These are phyloP conservation scores for Silene vulgaris DNA, from an alignment of 179 eudicot genomes.

Conservation along the genomic window DNA sequence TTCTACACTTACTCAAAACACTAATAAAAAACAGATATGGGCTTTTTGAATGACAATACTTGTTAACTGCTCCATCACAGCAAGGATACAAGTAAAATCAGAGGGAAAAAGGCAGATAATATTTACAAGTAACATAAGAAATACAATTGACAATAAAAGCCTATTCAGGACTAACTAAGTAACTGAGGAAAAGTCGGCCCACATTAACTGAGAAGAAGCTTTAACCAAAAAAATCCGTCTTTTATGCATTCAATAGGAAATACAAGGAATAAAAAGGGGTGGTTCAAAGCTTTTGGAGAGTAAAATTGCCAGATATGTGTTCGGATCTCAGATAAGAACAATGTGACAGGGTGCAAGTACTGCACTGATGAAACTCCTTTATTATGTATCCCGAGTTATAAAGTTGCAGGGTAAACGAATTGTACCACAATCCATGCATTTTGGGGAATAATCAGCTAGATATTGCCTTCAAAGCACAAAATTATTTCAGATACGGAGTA, in stretches of 20 bases:
- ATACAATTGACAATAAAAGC: background rate
- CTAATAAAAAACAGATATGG: background rate
- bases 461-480: background rate
- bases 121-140: background rate
- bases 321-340: background rate
- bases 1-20: background rate
- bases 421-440: background rate
- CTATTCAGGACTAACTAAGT: background rate
- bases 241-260: background rate
- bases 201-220: conserved; percentile 2
- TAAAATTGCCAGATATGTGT: background rate
- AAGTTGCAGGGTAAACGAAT: background rate
- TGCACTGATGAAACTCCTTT: background rate
- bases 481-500: background rate
- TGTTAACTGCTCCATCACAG: background rate
- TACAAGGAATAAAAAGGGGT: background rate
- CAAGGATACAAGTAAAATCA: background rate
- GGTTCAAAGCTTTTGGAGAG: background rate
- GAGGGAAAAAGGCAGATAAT: background rate
- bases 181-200: background rate
- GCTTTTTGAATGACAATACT: too few species aligned
- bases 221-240: background rate
- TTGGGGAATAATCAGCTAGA: background rate
- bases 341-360: background rate
- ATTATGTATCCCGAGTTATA: background rate